Base-by-base conservation (phyloP, 2,329 filamentous ascomycete genomes). In the Talaromyces sp. region DNA sequence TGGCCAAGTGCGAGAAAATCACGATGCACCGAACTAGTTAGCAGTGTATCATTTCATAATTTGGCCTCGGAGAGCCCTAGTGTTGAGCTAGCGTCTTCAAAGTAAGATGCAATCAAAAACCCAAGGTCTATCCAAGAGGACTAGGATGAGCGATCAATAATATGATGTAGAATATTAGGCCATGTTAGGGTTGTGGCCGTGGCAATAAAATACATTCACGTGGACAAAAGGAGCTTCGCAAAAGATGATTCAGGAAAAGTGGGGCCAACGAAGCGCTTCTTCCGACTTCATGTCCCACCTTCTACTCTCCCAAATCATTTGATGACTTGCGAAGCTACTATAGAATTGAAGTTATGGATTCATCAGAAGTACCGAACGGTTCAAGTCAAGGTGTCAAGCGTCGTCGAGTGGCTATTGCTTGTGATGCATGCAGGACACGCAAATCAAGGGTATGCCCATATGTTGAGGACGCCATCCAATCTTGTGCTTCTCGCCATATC, bases 321-420 rank as follows among this genome's bases (percentile, higher is more conserved):
- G n/a, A 10, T 43, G 41, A 10, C 7, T 43, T 19, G 41, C 17
- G 39, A 45, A 11, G 41, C n/a, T 22, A 8, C 41, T n/a, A 22
- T 11, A 22, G 1, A n/a, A 22, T 6, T 13, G 19, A 4, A 13
- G 19, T 0, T 22, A 47, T 47, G 43, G 43, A 47, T 13, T 22
- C 43, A 9, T 47, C 43, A 47, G 41, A 43, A 43, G 41, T 43
- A 43, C 9, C n/a, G 8, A 43, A 10, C 8, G 41, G 19, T 11
- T 22, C 43, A 10, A 22, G 43, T 47, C 43, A 47, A 47, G 43
- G n/a, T 22, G 66, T 65, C 59, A 80, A 80, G 67, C 72, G 78
- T 17, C 73, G 78, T 17, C 70, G 78, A 22, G 74, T 80, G 9
- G 73, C 76, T 43, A 62, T 80, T 35, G 78, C 78, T 39, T 80